A percentile compares a stretch with the other conserved stretches of the same genome.
Conservation (phyloP, 2,329 filamentous ascomycete species). For the Hypoxylon sp. region DNA sequence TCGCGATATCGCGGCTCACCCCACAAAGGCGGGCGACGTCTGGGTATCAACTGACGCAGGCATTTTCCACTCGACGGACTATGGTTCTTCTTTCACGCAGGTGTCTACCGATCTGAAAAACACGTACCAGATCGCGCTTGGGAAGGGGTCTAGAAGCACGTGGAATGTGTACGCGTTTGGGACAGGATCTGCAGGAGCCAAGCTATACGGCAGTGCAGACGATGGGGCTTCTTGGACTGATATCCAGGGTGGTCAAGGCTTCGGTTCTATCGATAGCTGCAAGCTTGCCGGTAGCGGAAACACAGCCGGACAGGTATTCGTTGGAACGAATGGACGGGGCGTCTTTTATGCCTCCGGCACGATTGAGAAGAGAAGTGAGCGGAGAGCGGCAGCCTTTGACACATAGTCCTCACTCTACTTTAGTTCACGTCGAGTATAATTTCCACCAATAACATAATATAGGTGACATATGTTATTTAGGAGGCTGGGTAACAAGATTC, state of each 20-base stretch:
- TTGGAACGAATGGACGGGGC: conserved; percentile 66
- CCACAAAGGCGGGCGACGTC: conserved; percentile 71
- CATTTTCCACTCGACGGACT: conserved; percentile 69
- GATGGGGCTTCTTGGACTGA: conserved; percentile 62
- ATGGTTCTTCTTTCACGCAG: conserved; percentile 63
- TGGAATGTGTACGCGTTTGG: conserved; percentile 67
- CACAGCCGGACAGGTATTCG: conserved; percentile 62
- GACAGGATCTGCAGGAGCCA: conserved; percentile 59
- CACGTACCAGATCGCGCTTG: conserved; percentile 62
- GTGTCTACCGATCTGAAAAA: conserved; percentile 56
- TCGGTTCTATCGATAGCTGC: conserved; percentile 60
- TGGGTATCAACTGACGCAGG: conserved; percentile 70
- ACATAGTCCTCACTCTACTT: conserved; percentile 13
- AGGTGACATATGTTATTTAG: background rate
- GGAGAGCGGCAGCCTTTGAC: conserved; percentile 5
- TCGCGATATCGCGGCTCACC: conserved; percentile 70
- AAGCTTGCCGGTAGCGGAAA: conserved; percentile 63
- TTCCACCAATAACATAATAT: background rate
- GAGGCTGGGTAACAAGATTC: background rate
- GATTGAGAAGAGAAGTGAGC: conserved; percentile 30
- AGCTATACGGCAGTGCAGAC: conserved; percentile 63
- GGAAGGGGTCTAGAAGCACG: conserved; percentile 56
- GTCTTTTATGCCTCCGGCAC: conserved; percentile 58
- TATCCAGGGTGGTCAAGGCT: conserved; percentile 63
- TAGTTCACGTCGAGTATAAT: background rate